Percentiles rank a stretch among this genome's conserved stretches.
phyloP scores from a whole-genome alignment of 192 early-diverging fungal species.

The Jimgerdemannia flammicorona region DNA sequence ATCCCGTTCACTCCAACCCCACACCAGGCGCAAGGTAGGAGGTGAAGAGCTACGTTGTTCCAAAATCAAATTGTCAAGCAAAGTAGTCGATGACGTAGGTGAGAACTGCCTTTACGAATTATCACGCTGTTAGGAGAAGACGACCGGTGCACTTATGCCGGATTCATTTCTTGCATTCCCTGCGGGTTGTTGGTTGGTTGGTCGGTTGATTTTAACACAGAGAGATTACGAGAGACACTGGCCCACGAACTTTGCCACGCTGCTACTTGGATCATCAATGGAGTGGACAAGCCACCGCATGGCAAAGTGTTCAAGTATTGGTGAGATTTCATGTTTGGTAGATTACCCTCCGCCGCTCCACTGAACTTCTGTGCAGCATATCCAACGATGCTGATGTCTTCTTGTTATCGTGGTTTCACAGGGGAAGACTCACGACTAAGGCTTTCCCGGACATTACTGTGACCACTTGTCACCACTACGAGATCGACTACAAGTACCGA shows the following conservation, averaged over 20 bases:
- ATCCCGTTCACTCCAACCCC: too few relatives aligned
- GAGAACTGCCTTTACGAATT: not conserved
- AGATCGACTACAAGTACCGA: not conserved
- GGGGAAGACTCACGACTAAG: not conserved
- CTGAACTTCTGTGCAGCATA: not conserved
- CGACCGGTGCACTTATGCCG: not conserved
- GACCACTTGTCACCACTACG: conserved; percentile 1
- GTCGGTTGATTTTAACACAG: not conserved
- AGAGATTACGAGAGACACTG: not conserved
- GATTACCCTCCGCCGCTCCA: not conserved
- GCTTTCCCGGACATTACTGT: not conserved
- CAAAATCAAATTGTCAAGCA: not conserved
- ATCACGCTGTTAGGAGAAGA: too few relatives aligned
- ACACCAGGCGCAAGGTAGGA: not conserved
- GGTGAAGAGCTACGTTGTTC: not conserved
- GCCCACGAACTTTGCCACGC: conserved; percentile 2
- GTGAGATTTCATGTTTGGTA: not conserved
- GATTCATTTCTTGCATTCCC: not conserved
- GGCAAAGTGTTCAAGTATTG: conserved; percentile 1
- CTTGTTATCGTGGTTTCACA: not conserved
- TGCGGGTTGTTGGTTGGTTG: not conserved
- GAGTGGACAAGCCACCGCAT: not conserved
- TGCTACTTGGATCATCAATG: not conserved
- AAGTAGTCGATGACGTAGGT: not conserved
- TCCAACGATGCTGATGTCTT: too few relatives aligned